A percentile compares a stretch with the other conserved stretches of the same genome.
These are phyloP conservation scores for Trichomonascus vanleenenianus DNA, from an alignment of 805 yeast species.

Conservation along the genomic window DNA sequence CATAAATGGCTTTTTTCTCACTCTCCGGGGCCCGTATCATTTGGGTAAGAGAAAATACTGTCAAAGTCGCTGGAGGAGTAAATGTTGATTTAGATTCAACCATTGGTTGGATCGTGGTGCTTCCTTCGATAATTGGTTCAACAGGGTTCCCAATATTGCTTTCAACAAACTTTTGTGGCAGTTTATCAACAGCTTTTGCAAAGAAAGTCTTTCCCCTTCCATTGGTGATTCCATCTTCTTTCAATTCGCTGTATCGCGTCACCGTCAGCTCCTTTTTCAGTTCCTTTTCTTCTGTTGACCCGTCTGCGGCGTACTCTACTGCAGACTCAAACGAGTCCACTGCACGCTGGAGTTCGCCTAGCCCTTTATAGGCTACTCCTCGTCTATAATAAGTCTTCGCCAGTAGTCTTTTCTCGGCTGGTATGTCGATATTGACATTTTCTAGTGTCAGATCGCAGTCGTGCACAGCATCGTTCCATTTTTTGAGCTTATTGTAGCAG, in stretches of 20 bases:
- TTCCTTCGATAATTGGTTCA: too few species aligned
- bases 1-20: slow-evolving; percentile 12
- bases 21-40: slow-evolving; percentile 13
- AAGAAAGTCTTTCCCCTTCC: slow-evolving; percentile 1
- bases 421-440: neutral
- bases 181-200: slow-evolving; percentile 11
- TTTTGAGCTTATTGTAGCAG: slow-evolving; percentile 14
- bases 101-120: neutral
- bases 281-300: slow-evolving; percentile 5
- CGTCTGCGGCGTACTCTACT: slow-evolving; percentile 7
- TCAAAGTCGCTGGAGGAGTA: slow-evolving; percentile 10
- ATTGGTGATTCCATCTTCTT: neutral
- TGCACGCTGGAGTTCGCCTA: slow-evolving; percentile 10
- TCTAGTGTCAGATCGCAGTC: slow-evolving; percentile 14
- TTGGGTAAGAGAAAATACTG: slow-evolving; percentile 13
- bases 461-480: slow-evolving; percentile 10
- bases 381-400: slow-evolving; percentile 15
- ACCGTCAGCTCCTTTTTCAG: slow-evolving; percentile 10
- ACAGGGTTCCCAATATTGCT: neutral
- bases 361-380: slow-evolving; percentile 10
- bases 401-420: slow-evolving; percentile 1
- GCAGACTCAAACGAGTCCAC: slow-evolving; percentile 10
- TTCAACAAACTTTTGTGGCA: slow-evolving; percentile 10
- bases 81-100: neutral
- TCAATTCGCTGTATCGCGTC: neutral